phyloP scores from a whole-genome alignment of 129 eudicot genomes.

The Helianthus tuberosus region DNA sequence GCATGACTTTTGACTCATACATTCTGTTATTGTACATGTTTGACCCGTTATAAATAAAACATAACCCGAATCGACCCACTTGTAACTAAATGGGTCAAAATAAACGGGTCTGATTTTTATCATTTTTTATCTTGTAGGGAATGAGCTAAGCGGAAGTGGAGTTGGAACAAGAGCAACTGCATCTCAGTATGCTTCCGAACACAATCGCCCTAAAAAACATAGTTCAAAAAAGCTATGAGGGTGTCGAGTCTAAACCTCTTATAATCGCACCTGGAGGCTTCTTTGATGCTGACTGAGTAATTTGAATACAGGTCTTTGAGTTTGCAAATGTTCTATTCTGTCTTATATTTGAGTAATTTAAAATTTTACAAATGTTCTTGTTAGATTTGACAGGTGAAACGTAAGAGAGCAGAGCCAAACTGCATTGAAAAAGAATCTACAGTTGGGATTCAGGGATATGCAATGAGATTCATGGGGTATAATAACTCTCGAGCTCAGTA shows the following conservation, averaged over 20 bases:
- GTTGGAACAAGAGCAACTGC: conserved; percentile 75
- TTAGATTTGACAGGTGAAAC: no score
- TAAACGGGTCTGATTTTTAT: not conserved
- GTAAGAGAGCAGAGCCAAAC: no score
- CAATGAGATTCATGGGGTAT: no score
- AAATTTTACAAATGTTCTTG: no score
- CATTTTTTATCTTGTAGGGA: conserved; percentile 49
- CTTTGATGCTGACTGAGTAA: no score
- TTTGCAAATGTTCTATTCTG: no score
- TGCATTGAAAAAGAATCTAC: no score
- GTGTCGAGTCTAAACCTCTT: conserved; percentile 45
- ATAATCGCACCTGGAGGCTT: no score
- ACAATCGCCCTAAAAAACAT: conserved; percentile 44
- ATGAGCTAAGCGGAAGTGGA: conserved; percentile 79
- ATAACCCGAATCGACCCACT: not conserved
- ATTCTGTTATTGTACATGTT: not conserved
- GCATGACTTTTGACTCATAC: not conserved
- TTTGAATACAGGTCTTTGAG: no score
- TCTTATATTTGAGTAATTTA: no score
- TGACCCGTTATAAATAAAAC: not conserved
- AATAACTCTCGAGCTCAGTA: no score
- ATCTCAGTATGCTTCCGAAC: conserved; percentile 63
- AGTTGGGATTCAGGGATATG: no score
- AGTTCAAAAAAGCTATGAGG: conserved; percentile 63
- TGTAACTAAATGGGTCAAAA: not conserved